Conservation (phyloP, 495 filamentous ascomycete genomes). For the Penicillium ochrochloron region DNA sequence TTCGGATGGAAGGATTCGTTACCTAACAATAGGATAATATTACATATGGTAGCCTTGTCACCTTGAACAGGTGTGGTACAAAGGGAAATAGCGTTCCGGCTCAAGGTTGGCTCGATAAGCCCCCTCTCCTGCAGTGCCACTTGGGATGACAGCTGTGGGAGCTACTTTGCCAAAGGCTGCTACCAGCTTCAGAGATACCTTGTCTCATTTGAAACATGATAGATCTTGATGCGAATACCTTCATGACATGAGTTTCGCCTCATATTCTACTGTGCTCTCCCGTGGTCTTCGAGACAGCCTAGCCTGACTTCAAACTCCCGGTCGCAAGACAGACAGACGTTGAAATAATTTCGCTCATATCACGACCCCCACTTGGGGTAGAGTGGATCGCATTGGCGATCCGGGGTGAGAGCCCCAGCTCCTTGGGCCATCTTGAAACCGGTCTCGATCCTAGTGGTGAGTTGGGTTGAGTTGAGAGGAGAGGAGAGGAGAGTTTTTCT, state of each 20-base stretch:
- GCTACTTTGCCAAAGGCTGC: slow-evolving; percentile 23
- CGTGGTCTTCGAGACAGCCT: neutral
- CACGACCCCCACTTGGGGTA: neutral
- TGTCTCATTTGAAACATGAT: neutral
- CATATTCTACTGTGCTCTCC: neutral
- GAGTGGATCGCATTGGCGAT: slow-evolving; percentile 10
- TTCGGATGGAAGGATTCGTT: neutral
- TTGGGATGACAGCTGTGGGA: slow-evolving; percentile 19
- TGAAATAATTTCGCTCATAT: neutral
- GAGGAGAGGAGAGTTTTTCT: neutral
- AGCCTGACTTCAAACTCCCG: neutral
- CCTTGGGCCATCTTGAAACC: slow-evolving; percentile 5
- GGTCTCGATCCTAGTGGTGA: neutral
- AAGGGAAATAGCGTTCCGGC: neutral
- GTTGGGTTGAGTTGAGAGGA: neutral
- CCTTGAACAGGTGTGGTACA: neutral
- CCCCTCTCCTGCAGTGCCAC: slow-evolving; percentile 23
- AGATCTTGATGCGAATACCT: neutral
- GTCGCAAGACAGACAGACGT: slow-evolving; percentile 1
- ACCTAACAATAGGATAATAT: neutral
- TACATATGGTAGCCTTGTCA: neutral
- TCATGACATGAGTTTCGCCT: neutral
- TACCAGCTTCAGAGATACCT: neutral
- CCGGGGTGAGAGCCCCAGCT: slow-evolving; percentile 12
- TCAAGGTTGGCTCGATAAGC: neutral